A percentile compares a stretch with the other conserved stretches of the same genome.
phyloP scores from a whole-genome alignment of 345 rosid genomes.

The Boechera retrofracta region DNA sequence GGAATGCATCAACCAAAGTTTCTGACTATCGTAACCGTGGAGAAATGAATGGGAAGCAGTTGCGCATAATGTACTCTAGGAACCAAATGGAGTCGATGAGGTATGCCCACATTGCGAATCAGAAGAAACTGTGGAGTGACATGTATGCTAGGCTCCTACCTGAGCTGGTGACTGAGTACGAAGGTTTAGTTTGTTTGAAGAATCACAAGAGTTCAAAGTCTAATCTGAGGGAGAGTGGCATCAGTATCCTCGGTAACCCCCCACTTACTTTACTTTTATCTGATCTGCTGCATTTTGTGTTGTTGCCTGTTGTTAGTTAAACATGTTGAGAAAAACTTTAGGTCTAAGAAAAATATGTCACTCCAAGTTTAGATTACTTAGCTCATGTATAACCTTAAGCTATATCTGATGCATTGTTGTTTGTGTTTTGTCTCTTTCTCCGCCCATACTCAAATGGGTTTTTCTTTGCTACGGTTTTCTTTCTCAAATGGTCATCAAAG shows the following conservation, averaged over 20 bases:
- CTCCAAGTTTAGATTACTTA: conserved; percentile 1
- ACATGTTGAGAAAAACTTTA: conserved; percentile 17
- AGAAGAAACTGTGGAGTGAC: conserved; percentile 67
- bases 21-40: conserved; percentile 36
- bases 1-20: conserved; percentile 34
- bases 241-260: conserved; percentile 44
- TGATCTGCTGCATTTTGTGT: conserved; percentile 17
- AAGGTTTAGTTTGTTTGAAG: conserved; percentile 53
- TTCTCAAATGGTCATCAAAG: conserved; percentile 26
- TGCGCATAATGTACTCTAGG: conserved; percentile 56
- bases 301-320: conserved; percentile 21
- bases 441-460: conserved; percentile 4
- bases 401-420: conserved; percentile 15
- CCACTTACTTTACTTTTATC: conserved; percentile 3
- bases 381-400: conserved; percentile 19
- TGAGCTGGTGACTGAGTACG: conserved; percentile 59
- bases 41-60: conserved; percentile 30
- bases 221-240: conserved; percentile 30
- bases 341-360: conserved; percentile 18
- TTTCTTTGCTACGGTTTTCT: conserved; percentile 6
- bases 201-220: conserved; percentile 50
- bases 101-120: conserved; percentile 61
- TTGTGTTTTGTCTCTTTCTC: conserved; percentile 7
- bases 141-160: conserved; percentile 59
- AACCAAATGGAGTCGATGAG: conserved; percentile 75